phyloP scores from a whole-genome alignment of 1,284 basidiomycete genomes.

The Cutaneotrichosporon cavernicola region DNA sequence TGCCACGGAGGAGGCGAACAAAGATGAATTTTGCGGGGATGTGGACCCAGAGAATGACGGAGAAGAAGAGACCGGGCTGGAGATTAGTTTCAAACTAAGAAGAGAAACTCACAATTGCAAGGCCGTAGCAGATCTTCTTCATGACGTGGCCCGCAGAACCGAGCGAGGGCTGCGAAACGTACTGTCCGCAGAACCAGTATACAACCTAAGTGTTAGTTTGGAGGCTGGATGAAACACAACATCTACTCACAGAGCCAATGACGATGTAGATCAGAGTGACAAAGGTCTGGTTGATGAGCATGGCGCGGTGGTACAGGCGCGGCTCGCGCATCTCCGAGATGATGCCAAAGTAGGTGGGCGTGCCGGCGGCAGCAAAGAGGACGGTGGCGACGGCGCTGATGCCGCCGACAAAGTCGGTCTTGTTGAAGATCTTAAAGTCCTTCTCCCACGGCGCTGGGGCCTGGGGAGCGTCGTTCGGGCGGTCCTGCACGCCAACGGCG shows the following conservation, averaged over 20 bases:
- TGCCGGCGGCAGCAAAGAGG: slow-evolving; percentile 44
- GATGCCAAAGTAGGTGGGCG: slow-evolving; percentile 29
- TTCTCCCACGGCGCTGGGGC: slow-evolving; percentile 32
- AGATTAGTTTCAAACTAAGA: background rate
- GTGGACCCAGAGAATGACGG: slow-evolving; percentile 31
- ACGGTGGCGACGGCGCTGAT: slow-evolving; percentile 48
- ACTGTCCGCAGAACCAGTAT: slow-evolving; percentile 47
- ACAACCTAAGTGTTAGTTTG: slow-evolving; percentile 9
- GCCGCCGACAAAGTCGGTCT: slow-evolving; percentile 40
- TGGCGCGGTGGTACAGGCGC: slow-evolving; percentile 34
- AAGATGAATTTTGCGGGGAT: slow-evolving; percentile 44
- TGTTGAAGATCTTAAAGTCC: slow-evolving; percentile 29
- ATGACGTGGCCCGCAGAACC: slow-evolving; percentile 48
- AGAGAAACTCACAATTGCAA: slow-evolving; percentile 36
- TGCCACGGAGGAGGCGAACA: slow-evolving; percentile 35
- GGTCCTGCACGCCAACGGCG: slow-evolving; percentile 48
- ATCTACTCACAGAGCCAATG: slow-evolving; percentile 26
- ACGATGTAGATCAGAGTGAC: slow-evolving; percentile 44
- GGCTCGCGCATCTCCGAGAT: slow-evolving; percentile 40
- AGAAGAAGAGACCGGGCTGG: slow-evolving; percentile 39
- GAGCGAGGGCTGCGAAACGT: slow-evolving; percentile 48
- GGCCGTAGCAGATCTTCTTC: slow-evolving; percentile 51
- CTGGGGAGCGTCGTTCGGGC: slow-evolving; percentile 39
- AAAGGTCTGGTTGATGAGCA: slow-evolving; percentile 37
- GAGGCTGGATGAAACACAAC: no score